Base-by-base conservation (phyloP, 352 stramenopile species). In the Pythium rhizo-oryzae region DNA sequence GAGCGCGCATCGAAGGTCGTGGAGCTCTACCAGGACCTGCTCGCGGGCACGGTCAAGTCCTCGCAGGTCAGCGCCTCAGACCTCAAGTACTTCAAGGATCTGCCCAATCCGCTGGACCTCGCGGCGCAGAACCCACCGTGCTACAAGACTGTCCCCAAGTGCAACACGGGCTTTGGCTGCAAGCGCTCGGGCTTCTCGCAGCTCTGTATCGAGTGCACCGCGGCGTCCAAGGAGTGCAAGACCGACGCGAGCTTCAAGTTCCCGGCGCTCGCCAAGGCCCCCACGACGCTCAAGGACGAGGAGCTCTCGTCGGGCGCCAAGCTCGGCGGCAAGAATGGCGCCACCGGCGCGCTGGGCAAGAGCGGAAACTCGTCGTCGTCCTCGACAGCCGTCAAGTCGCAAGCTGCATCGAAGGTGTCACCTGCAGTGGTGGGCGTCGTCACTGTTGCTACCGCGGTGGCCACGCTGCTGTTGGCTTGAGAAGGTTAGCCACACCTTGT, bases 151-250 rank as follows among this genome's bases (percentile, higher is more conserved):
- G 80, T 89, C 11, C 49, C 68, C 19, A 63, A 68, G 12, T 93
- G 85, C 52, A 79, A 79, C 18, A 78, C 62, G 8, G 78, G 75
- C 33, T 77, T 67, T 33, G 84, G 84, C 54, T 94, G 85, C 70
- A 82, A 89, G 72, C 85, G 85, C 50, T 73, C 76, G 2, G 76
- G 78, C 13, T 92, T 91, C 79, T 85, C 81, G 35, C 85, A 94
- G 67, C 11, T 94, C 19, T 92, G 84, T 67, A 85, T 70, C 15
- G 55, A 62, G 25, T 95, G 87, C 67, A 65, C 35, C 8, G 72
- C 1, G 65, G 62, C 0, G 65, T 37, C 35, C 24, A 77, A 84
- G 50, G 87, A 74, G 58, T 69, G 67, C 33, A 85, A 79, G 35
- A 67, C 71, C 16, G 82, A 81, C 67, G 67, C 71, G 15, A 73